phyloP scores from a whole-genome alignment of 225 moss, liverwort and hornwort genomes.

The Lunularia cruciata region DNA sequence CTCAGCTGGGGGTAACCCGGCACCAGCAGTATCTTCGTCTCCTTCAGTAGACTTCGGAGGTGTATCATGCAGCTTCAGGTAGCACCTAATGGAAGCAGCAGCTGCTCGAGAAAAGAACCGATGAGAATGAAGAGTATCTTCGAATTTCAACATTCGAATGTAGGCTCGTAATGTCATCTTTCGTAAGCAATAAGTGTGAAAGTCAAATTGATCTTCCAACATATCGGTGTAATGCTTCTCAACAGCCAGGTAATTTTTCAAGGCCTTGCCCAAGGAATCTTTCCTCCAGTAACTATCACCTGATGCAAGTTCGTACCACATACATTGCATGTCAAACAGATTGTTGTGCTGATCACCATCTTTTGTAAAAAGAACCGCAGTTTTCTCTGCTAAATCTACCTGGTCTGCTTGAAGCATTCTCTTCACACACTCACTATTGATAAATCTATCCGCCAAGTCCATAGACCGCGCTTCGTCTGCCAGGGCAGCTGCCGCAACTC shows the following conservation, averaged over 20 bases:
- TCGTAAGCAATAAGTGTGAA: conserved; percentile 93
- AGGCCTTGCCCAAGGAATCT: conserved; percentile 81
- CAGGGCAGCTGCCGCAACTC: conserved; percentile 75
- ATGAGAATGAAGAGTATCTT: conserved; percentile 90
- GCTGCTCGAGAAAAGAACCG: conserved; percentile 93
- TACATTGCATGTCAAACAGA: conserved; percentile 99
- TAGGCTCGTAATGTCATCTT: conserved; percentile 99
- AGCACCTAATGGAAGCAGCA: conserved; percentile 85
- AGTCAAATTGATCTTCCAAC: conserved; percentile 98
- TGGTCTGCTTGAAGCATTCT: conserved; percentile 99
- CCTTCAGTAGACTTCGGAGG: conserved; percentile 85
- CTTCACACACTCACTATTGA: conserved; percentile 98
- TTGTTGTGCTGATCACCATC: conserved; percentile 99
- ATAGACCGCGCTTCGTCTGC: conserved; percentile 96
- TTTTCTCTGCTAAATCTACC: conserved; percentile 97
- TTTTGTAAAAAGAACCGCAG: conserved; percentile 92
- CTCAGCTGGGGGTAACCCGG: conserved; percentile 78
- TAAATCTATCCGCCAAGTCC: conserved; percentile 95
- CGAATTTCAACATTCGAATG: conserved; percentile 94
- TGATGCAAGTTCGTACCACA: conserved; percentile 99
- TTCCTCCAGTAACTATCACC: conserved; percentile 97
- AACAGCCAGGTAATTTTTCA: conserved; percentile 96
- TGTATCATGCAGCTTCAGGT: conserved; percentile 75
- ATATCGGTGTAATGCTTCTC: conserved; percentile 99
- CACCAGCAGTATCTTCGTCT: conserved; percentile 88